Evolutionary conservation across 352 stramenopile genomes (phyloP), one percentile per base, ranked within the genome.

Genomic region (Phytophthora litchii): DNA sequence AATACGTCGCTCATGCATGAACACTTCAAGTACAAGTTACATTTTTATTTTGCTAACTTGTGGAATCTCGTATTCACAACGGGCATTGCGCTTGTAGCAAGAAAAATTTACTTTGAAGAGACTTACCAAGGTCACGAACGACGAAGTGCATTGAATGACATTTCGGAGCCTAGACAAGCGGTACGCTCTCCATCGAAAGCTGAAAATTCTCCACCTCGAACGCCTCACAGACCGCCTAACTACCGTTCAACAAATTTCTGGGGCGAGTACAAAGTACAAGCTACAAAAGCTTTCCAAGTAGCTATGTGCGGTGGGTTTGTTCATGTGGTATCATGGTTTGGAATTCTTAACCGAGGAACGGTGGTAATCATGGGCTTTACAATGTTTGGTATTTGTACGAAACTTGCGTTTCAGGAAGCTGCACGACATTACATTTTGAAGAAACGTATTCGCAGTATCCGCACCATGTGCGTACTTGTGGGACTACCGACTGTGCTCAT

Each of bases 401-500:
- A 82, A 31, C 44, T 68, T 3, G 12, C 37, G 7, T 37, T 73
- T 4, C 72, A 85, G 41, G 75, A 85, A 17, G 23, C 51, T 32
- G 57, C 61, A 3, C 52, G 42, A 13, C 46, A 53, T 17, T 70
- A 66, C 20, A 48, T 70, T 23, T 2, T 62, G 31, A 74, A 76
- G 32, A 44, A 59, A 1, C 23, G 46, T 3, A 54, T 80, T n/a
- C 40, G 67, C 5, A 67, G 76, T 44, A 67, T 70, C 14, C 72
- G 67, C 25, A 72, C 49, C 0, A 85, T 85, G 56, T 78, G 63
- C 27, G 47, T 85, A 3, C 35, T 72, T 0, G 71, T 83, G 0
- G 75, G 72, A 0, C 21, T 82, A 0, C 75, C 72, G 8, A 79
- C 75, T 3, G 70, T 84, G 2, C 48, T 85, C 1, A 74, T 85